Percentiles rank a stretch among this genome's conserved stretches.
phyloP scores from a whole-genome alignment of 108 stramenopile species.

The Skeletonema marinoi region DNA sequence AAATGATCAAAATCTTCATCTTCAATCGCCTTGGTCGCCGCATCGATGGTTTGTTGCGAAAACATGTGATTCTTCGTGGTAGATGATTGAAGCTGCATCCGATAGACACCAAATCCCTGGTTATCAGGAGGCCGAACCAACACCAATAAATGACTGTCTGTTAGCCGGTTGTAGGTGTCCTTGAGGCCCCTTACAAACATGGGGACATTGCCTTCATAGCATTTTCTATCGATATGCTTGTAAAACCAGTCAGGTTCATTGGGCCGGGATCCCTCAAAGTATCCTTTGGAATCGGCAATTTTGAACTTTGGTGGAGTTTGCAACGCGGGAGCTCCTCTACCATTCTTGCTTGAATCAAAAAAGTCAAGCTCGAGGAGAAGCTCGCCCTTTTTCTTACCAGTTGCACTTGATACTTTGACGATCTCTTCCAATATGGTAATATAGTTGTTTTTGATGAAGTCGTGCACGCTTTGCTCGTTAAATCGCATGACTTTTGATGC shows the following conservation, averaged over 20 bases:
- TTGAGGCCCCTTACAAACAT: not conserved
- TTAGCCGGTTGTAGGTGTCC: not conserved
- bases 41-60: not conserved
- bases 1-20: not conserved
- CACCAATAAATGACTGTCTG: not conserved
- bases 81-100: not conserved
- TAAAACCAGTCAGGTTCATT: conserved; percentile 26
- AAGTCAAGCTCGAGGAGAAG: conserved; percentile 23
- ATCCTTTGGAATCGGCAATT: conserved; percentile 7
- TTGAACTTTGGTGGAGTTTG: conserved; percentile 23
- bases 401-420: conserved; percentile 4
- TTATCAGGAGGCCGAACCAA: not conserved
- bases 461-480: not conserved
- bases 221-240: conserved; percentile 2
- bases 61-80: not conserved
- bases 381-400: conserved; percentile 2
- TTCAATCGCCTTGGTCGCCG: not conserved
- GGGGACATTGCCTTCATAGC: too few species aligned
- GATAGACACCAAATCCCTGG: not conserved
- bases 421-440: conserved; percentile 9
- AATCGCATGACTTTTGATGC: not conserved
- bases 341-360: not conserved
- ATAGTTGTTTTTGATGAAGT: conserved; percentile 14
- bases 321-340: conserved; percentile 9
- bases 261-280: conserved; percentile 22